Evolutionary conservation across 495 filamentous ascomycete genomes (phyloP).

Genomic region (Pseudomonodictys pantanalensis): DNA sequence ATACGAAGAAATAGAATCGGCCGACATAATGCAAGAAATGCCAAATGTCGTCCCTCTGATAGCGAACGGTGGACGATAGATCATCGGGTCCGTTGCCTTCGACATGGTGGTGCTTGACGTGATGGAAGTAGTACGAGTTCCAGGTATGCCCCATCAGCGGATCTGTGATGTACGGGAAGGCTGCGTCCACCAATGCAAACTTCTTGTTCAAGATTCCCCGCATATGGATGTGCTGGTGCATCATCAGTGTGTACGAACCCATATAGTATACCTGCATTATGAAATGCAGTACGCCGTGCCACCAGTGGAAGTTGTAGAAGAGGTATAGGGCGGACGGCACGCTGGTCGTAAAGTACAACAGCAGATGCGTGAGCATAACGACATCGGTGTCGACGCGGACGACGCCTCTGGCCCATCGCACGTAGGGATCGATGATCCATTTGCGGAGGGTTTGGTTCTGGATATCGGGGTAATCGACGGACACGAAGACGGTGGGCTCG

Average conservation of each 20-base stretch:
- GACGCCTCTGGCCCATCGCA: conserved; percentile 51
- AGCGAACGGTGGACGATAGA: conserved; percentile 70
- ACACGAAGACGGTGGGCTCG: conserved; percentile 54
- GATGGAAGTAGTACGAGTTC: conserved; percentile 81
- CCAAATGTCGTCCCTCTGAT: conserved; percentile 64
- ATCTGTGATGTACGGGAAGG: conserved; percentile 71
- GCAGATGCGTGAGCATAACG: conserved; percentile 72
- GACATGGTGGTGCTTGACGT: conserved; percentile 81
- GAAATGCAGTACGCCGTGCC: conserved; percentile 63
- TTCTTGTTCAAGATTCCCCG: conserved; percentile 59
- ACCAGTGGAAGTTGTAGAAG: conserved; percentile 61
- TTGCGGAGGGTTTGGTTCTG: conserved; percentile 45
- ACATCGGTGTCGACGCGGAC: conserved; percentile 65
- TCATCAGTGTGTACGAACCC: conserved; percentile 74
- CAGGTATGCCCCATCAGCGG: conserved; percentile 79
- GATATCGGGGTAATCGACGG: conserved; percentile 45
- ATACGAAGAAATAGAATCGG: conserved; percentile 68
- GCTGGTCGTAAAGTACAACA: conserved; percentile 66
- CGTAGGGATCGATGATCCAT: conserved; percentile 56
- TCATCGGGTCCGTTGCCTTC: conserved; percentile 77
- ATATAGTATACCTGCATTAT: conserved; percentile 60
- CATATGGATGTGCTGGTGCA: conserved; percentile 80
- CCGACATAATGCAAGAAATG: conserved; percentile 67
- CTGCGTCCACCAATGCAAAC: conserved; percentile 53
- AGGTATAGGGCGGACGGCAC: conserved; percentile 64